Evolutionary conservation across 495 filamentous ascomycete species (phyloP), one percentile per base, ranked within the genome.

Genomic region (Penicillium bovifimosum): DNA sequence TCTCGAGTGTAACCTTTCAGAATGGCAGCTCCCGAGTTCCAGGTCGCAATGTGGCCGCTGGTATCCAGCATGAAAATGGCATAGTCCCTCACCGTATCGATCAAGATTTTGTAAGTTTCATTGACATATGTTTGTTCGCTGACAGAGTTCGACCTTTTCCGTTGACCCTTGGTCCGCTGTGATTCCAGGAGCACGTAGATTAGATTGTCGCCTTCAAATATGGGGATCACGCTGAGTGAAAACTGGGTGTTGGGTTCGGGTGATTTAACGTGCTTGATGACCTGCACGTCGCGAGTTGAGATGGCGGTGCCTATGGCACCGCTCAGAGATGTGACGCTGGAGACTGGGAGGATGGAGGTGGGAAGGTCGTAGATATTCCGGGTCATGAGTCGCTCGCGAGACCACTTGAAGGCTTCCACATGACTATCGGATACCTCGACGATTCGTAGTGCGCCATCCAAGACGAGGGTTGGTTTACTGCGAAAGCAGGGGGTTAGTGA

Each of bases 51-150:
- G 50, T 76, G 56, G 24, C 83, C 83, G 7, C 67, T 64, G 0
- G 78, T 76, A 48, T 86, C 81, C 31, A 86, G 70, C 63, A 86
- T 80, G 58, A 85, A 86, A 51, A 86, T 86, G 40, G 81, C 83
- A 54, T 85, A 86, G 52, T 85, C 82, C 58, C 81, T 82, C 50
- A 85, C 80, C 0, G 78, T 79, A 50, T 85, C 75, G n/a, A 86
- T 70, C 7, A 86, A 66, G 35, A 82, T 75, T n/a, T 75, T 78
- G 56, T 83, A 82, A 0, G 79, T 81, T 59, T 85, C 81, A 50
- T 83, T 79, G 31, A 76, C 59, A 52, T 74, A 73, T 0, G 70
- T 49, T 9, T 79, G 74, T 41, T 76, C 69, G 49, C 64, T 67
- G 35, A 65, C 39, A 5, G 53, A 54, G 5, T 46, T 2, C 24